Conservation (phyloP, 768 basidiomycete genomes). For the Galerina sulciceps region DNA sequence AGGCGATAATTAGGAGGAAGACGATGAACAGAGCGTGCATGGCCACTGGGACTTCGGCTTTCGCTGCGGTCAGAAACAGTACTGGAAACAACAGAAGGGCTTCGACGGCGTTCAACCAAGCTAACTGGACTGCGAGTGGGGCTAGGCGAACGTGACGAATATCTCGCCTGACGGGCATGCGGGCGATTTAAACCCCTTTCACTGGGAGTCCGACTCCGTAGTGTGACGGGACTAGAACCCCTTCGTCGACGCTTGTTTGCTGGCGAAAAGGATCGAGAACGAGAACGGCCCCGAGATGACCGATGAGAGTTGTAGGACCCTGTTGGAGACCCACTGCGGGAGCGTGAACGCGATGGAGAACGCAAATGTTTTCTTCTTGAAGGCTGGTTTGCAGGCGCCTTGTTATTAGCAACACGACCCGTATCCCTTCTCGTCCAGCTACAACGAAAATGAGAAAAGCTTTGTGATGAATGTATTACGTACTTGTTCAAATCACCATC, state of each 20-base stretch:
- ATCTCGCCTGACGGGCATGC: slow-evolving; percentile 22
- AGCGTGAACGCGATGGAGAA: slow-evolving; percentile 62
- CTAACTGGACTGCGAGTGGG: slow-evolving; percentile 44
- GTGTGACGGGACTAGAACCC: slow-evolving; percentile 50
- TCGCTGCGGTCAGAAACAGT: slow-evolving; percentile 59
- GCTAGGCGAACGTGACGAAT: slow-evolving; percentile 43
- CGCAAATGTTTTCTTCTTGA: slow-evolving; percentile 48
- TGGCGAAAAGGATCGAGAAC: slow-evolving; percentile 64
- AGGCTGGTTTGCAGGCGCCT: slow-evolving; percentile 38
- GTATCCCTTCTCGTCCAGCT: slow-evolving; percentile 74
- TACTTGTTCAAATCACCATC: slow-evolving; percentile 81
- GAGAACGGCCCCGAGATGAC: slow-evolving; percentile 69
- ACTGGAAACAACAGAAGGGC: slow-evolving; percentile 58
- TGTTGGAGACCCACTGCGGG: slow-evolving; percentile 64
- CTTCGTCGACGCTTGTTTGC: slow-evolving; percentile 57
- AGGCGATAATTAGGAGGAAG: slow-evolving; percentile 46
- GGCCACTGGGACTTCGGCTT: slow-evolving; percentile 57
- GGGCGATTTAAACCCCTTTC: slow-evolving; percentile 44
- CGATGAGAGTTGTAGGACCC: slow-evolving; percentile 68
- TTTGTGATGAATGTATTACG: slow-evolving; percentile 23
- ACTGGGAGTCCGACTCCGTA: slow-evolving; percentile 53
- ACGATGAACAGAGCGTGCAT: slow-evolving; percentile 62
- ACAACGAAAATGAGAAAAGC: not conserved
- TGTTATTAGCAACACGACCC: slow-evolving; percentile 38
- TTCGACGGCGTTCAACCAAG: slow-evolving; percentile 45